Base-by-base conservation (phyloP, 1,284 basidiomycete species). In the Trichosporon inkin region DNA sequence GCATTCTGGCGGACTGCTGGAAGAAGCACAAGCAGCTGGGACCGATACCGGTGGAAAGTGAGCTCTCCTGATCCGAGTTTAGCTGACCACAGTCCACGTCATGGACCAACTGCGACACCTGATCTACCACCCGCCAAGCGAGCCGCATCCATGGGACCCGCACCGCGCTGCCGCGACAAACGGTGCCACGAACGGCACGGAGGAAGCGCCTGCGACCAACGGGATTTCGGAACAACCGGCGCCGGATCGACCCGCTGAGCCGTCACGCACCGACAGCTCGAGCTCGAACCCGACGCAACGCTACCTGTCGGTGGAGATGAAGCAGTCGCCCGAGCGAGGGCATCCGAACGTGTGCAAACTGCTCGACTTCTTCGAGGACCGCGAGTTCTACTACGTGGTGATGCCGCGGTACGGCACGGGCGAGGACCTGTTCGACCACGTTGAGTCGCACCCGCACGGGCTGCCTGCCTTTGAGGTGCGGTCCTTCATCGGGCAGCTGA, bases 1-100 rank as follows among this genome's bases (percentile, higher is more conserved):
- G 94, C 56, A 99, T 99, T 63, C 84, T 99, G 53, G 96, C 95
- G 19, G 95, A 99, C 79, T 99, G 94, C 75, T 99, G 96, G 96
- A 97, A 97, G 82, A 88, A 89, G 77, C 96, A 99, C 76, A 90
- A 91, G 40, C 85, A 88, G 62, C 85, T 92, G 71, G 96, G 96
- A 39, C 96, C 95, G 1, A 97, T 99, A 68, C 95, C 96, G 7
- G 94, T 98, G 78, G 96, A 99, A 80, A 96, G 75, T 77, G 61
- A 69, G 75, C 67, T 20, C n/a, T 19, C 32, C 14, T n/a, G n/a
- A 24, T 5, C 6, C 28, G 11, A 10, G 34, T 11, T 6, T 36
- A 34, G n/a, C 32, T 55, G 20, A 54, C 32, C 10, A 13, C 57
- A 77, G 73, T 99, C 40, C 96, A 96, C 76, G 95, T 99, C 66